A percentile compares a stretch with the other conserved stretches of the same genome.
These are phyloP conservation scores for Colletotrichum brevisporum DNA, from an alignment of 2,329 filamentous ascomycete species.

Conservation along the genomic window DNA sequence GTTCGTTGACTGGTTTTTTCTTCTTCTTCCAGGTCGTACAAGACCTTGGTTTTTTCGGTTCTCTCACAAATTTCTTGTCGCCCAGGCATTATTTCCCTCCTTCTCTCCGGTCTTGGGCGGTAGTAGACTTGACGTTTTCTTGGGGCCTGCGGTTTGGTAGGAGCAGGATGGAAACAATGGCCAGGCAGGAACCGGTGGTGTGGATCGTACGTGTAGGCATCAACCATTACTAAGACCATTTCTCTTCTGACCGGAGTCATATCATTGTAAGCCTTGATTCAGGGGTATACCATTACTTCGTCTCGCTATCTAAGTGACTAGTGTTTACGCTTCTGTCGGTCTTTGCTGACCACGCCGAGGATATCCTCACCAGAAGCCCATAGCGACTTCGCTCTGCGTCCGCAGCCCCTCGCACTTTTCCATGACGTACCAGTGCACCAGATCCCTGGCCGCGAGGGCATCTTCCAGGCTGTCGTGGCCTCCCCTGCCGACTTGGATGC, in stretches of 20 bases:
- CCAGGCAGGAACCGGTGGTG: background rate
- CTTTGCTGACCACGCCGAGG: too few relatives aligned
- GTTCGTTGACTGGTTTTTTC: constrained; percentile 33
- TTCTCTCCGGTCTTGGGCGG: background rate
- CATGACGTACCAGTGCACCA: constrained; percentile 55
- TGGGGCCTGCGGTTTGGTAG: constrained; percentile 13
- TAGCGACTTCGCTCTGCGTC: background rate
- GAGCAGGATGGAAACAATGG: background rate
- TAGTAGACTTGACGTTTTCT: constrained; percentile 16
- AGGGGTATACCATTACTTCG: background rate
- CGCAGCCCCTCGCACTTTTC: constrained; percentile 1
- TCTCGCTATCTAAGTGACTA: background rate
- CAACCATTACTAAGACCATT: background rate
- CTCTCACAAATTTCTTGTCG: constrained; percentile 19
- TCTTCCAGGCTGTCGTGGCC: constrained; percentile 63
- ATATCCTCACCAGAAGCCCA: constrained; percentile 18
- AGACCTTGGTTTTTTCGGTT: constrained; percentile 10
- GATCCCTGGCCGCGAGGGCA: constrained; percentile 58
- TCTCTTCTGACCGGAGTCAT: background rate
- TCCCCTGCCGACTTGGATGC: constrained; percentile 53
- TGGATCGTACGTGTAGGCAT: background rate
- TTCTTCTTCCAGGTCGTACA: background rate
- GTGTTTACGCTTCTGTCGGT: too few relatives aligned
- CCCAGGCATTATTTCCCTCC: background rate
- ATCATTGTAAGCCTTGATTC: too few relatives aligned